A percentile compares a stretch with the other conserved stretches of the same genome.
phyloP scores from a whole-genome alignment of 2,329 filamentous ascomycete species.

The Chaetomium strumarium region DNA sequence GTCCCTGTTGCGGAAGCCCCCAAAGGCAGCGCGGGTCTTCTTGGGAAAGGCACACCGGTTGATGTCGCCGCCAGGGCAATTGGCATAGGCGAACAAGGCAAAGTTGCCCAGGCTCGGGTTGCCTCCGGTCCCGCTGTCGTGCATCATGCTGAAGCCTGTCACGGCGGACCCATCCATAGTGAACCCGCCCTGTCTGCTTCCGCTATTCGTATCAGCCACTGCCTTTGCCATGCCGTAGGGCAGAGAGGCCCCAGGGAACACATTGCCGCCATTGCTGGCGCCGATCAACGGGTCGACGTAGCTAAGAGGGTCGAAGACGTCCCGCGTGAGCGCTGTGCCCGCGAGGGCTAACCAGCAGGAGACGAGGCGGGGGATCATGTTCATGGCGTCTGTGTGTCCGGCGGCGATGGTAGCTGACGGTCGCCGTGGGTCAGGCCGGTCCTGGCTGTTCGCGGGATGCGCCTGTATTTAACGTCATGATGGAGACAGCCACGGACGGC shows the following conservation, averaged over 20 bases:
- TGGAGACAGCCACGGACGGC: too few relatives aligned
- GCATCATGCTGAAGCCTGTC: slow-evolving; percentile 52
- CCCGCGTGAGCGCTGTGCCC: slow-evolving; percentile 8
- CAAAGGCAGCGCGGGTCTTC: slow-evolving; percentile 34
- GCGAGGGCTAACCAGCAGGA: slow-evolving; percentile 13
- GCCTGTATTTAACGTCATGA: neutral
- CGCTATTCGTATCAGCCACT: slow-evolving; percentile 48
- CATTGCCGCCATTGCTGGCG: slow-evolving; percentile 37
- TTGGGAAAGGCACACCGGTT: slow-evolving; percentile 57
- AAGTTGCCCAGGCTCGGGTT: slow-evolving; percentile 66
- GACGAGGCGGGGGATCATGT: slow-evolving; percentile 12
- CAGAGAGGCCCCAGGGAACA: slow-evolving; percentile 39
- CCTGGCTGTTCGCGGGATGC: neutral
- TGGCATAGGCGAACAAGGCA: slow-evolving; percentile 61
- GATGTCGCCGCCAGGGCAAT: slow-evolving; percentile 56
- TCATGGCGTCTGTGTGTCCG: too few relatives aligned
- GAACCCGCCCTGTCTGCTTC: slow-evolving; percentile 53
- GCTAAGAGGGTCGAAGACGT: slow-evolving; percentile 18
- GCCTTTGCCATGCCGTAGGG: slow-evolving; percentile 51
- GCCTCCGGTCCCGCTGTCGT: slow-evolving; percentile 53
- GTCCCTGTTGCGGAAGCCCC: slow-evolving; percentile 43
- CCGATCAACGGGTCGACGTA: slow-evolving; percentile 36
- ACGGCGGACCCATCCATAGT: slow-evolving; percentile 45
- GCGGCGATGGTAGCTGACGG: neutral
- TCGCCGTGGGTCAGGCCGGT: neutral